A percentile compares a stretch with the other conserved stretches of the same genome.
Conservation (phyloP, 768 basidiomycete genomes). For the Mycena leptocephala region DNA sequence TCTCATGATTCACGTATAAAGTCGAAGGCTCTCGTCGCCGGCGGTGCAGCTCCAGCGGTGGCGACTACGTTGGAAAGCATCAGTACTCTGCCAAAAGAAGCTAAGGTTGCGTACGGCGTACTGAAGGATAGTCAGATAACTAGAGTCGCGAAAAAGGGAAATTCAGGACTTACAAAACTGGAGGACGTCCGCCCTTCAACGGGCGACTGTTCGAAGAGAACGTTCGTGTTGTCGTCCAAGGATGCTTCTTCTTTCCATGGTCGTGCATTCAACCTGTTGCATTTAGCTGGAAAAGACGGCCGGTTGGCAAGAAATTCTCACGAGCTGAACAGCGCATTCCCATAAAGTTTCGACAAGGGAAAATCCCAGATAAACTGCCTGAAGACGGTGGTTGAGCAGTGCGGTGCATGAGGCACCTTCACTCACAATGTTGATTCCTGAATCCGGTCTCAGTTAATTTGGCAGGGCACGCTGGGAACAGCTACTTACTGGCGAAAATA, state of each 20-base stretch:
- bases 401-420: too few relatives aligned
- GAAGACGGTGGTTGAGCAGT: too few relatives aligned
- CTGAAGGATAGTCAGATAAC: not conserved
- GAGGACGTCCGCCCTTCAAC: not conserved
- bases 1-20: not conserved
- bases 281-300: not conserved
- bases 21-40: not conserved
- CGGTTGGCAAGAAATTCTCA: not conserved
- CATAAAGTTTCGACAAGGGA: slow-evolving; percentile 31
- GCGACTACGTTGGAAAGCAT: not conserved
- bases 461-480: not conserved
- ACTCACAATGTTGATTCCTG: slow-evolving; percentile 1
- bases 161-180: not conserved
- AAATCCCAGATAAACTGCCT: slow-evolving; percentile 36
- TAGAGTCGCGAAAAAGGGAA: not conserved
- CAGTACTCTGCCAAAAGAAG: not conserved
- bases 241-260: slow-evolving; percentile 8
- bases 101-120: not conserved
- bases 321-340: slow-evolving; percentile 22
- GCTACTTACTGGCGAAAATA: slow-evolving; percentile 8
- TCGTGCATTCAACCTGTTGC: slow-evolving; percentile 12
- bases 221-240: not conserved
- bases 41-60: not conserved
- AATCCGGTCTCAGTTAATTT: not conserved
- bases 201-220: slow-evolving; percentile 14